These are phyloP conservation scores for Houttuynia cordata DNA, from an alignment of 164 flowering plant genomes.

Conservation along the genomic window DNA sequence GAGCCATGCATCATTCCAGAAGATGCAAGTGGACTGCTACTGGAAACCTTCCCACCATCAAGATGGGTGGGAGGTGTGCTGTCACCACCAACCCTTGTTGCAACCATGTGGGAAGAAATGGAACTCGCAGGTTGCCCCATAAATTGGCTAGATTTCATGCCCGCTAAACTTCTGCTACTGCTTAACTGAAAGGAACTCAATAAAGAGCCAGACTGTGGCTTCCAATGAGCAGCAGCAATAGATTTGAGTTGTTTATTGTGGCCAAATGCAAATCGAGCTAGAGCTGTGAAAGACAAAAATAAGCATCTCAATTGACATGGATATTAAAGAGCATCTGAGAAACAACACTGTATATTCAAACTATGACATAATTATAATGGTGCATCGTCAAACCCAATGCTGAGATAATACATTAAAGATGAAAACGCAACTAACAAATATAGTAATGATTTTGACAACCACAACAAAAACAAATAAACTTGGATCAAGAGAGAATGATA, in stretches of 20 bases:
- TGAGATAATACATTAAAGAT: no score
- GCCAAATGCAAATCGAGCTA: conserved; percentile 86
- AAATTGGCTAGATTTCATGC: conserved; percentile 31
- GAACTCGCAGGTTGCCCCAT: conserved; percentile 35
- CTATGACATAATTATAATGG: not conserved
- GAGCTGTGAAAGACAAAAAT: conserved; percentile 38
- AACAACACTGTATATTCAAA: not conserved
- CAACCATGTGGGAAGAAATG: conserved; percentile 54
- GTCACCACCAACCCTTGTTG: conserved; percentile 59
- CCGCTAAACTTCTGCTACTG: conserved; percentile 30
- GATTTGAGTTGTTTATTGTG: conserved; percentile 81
- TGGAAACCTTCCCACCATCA: conserved; percentile 69
- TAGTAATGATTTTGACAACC: no score
- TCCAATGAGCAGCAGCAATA: conserved; percentile 79
- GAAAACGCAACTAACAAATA: no score
- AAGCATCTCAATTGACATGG: conserved; percentile 1
- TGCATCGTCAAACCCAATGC: no score
- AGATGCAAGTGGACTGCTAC: conserved; percentile 76
- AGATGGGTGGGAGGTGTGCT: conserved; percentile 29
- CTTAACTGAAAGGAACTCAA: conserved; percentile 64
- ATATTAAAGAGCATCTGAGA: not conserved
- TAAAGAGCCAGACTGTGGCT: conserved; percentile 60
- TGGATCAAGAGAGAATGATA: no score
- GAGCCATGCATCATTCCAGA: conserved; percentile 90
- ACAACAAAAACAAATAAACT: no score